Base-by-base conservation (phyloP, 768 basidiomycete species). In the Harrya chromipes region DNA sequence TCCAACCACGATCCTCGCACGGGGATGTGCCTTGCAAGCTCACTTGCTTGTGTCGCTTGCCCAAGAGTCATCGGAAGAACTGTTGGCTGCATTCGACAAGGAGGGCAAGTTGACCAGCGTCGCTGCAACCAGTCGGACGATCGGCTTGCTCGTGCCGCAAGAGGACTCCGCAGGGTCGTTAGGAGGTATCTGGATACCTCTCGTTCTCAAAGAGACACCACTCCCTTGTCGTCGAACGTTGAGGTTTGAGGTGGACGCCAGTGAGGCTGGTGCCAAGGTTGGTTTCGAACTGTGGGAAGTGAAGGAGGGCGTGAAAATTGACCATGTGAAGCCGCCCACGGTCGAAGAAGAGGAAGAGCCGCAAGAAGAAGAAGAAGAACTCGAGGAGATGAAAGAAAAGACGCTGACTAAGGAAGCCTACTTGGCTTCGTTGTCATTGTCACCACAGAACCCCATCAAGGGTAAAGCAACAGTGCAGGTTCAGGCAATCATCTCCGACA, bases 221-320 rank as follows among this genome's bases (percentile, higher is more conserved):
- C 65, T 91, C 1, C 90, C 90, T 23, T 82, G 78, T 23, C 72
- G 89, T 36, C 69, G 90, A 26, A 73, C 72, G 11, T 70, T 85
- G 39, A 66, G 74, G 16, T 75, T 90, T 53, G 82, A 84, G 31
- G 80, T 83, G 21, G 74, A 73, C 19, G 65, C 85, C 59, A 21
- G 74, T 65, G 45, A 67, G 58, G 36, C 70, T 61, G 57, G 43
- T 13, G 45, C 46, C 13, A 65, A 51, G 48, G 70, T 88, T 37
- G 82, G 78, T 12, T 76, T 85, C 45, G 90, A 92, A 65, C 69
- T 91, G 23, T 89, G 87, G 86, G 88, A 92, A 63, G 82, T 83
- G 16, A 76, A 76, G 45, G 88, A 90, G 59, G 77, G 77, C 2
- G 73, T 89, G 52, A 78, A 80, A 49, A 63, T 84, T 17, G 85